phyloP scores from a whole-genome alignment of 169 alveolate genomes.

The Hammondia hammondi region DNA sequence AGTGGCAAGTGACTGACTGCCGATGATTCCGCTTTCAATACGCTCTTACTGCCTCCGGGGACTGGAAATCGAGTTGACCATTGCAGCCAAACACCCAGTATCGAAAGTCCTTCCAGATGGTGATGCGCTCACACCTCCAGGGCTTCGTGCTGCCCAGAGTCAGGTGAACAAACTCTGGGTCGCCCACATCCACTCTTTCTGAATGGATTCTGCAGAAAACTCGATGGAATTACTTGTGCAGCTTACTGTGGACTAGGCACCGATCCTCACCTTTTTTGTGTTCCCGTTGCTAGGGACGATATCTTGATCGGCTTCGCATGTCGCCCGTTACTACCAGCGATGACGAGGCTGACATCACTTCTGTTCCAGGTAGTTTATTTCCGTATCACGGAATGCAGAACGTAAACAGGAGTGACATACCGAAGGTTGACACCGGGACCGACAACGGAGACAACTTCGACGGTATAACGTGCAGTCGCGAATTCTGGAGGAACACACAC shows the following conservation, averaged over 20 bases:
- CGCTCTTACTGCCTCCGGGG: slow-evolving; percentile 73
- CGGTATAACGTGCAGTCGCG: slow-evolving; percentile 82
- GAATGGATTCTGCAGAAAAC: slow-evolving; percentile 72
- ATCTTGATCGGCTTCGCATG: slow-evolving; percentile 84
- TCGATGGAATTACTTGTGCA: slow-evolving; percentile 41
- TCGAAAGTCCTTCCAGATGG: slow-evolving; percentile 86
- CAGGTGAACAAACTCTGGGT: slow-evolving; percentile 83
- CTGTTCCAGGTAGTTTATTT: background rate
- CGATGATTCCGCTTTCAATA: background rate
- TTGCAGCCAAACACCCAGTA: slow-evolving; percentile 91
- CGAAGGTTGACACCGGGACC: slow-evolving; percentile 81
- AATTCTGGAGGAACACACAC: slow-evolving; percentile 88
- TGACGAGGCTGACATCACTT: slow-evolving; percentile 78
- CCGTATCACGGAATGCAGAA: background rate
- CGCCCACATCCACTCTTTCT: slow-evolving; percentile 84
- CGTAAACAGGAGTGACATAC: slow-evolving; percentile 18
- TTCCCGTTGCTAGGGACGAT: slow-evolving; percentile 81
- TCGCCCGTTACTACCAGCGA: slow-evolving; percentile 80
- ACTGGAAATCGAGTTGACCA: slow-evolving; percentile 77
- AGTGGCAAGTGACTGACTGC: background rate
- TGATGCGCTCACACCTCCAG: slow-evolving; percentile 89
- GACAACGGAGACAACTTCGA: slow-evolving; percentile 84
- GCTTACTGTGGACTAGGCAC: slow-evolving; percentile 69
- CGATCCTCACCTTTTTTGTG: slow-evolving; percentile 79
- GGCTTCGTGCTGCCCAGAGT: slow-evolving; percentile 80